phyloP scores from a whole-genome alignment of 2,329 filamentous ascomycete species.

The Plenodomus tracheiphilus region DNA sequence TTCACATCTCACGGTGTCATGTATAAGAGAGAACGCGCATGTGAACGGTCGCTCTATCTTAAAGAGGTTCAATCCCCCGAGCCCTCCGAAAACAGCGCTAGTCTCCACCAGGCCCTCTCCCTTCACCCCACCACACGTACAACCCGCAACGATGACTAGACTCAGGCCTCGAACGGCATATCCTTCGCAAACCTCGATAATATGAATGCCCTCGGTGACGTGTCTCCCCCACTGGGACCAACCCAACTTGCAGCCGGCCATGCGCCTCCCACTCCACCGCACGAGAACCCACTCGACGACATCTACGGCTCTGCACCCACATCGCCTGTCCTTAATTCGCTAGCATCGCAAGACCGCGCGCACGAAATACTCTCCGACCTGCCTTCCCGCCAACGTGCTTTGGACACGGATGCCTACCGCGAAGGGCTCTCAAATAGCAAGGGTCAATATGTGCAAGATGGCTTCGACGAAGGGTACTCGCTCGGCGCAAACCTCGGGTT shows the following conservation, averaged over 20 bases:
- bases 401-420: constrained; percentile 85
- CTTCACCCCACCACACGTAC: constrained; percentile 13
- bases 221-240: constrained; percentile 31
- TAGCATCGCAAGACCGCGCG: constrained; percentile 1
- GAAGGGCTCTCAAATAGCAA: constrained; percentile 83
- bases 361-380: constrained; percentile 68
- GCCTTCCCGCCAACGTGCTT: constrained; percentile 71
- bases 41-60: too few species aligned
- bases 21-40: too few species aligned
- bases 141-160: constrained; percentile 13
- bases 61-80: constrained; percentile 21
- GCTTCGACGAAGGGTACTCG: constrained; percentile 89
- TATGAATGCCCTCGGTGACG: constrained; percentile 24
- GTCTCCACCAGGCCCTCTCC: constrained; percentile 13
- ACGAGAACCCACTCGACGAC: constrained; percentile 47
- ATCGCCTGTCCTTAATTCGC: constrained; percentile 36
- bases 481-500: constrained; percentile 81
- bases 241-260: constrained; percentile 33
- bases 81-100: constrained; percentile 17
- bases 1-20: too few species aligned
- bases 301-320: constrained; percentile 52
- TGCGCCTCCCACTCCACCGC: constrained; percentile 38
- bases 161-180: not conserved
- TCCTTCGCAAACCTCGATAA: not conserved
- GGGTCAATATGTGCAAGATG: constrained; percentile 73